Conservation (phyloP, 768 basidiomycete genomes). For the Tephrocybe sp. region DNA sequence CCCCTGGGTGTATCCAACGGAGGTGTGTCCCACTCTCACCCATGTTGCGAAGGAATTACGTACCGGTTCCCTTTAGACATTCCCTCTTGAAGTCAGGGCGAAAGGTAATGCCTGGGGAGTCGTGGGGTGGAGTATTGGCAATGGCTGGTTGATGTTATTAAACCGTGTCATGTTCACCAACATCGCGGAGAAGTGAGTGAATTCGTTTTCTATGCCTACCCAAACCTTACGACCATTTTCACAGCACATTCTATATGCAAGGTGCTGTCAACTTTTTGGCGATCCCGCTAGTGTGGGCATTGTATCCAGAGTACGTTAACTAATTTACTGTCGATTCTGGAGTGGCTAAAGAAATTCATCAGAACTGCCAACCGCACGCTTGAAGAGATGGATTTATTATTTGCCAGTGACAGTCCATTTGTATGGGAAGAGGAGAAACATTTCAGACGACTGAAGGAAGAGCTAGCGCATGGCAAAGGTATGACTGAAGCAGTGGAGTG, state of each 20-base stretch:
- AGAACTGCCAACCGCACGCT: constrained; percentile 38
- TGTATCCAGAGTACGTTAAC: constrained; percentile 39
- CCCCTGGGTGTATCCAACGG: constrained; percentile 34
- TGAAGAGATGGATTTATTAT: constrained; percentile 43
- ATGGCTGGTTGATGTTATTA: constrained; percentile 40
- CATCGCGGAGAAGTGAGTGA: constrained; percentile 34
- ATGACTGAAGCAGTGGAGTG: constrained; percentile 15
- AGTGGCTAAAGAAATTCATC: no score
- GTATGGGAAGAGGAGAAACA: constrained; percentile 42
- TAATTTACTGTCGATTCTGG: neutral
- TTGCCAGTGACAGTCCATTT: constrained; percentile 40
- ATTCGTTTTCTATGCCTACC: neutral
- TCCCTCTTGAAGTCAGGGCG: constrained; percentile 40
- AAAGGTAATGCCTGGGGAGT: constrained; percentile 46
- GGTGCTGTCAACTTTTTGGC: constrained; percentile 39
- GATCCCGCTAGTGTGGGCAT: constrained; percentile 42
- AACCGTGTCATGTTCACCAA: constrained; percentile 42
- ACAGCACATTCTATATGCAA: constrained; percentile 43
- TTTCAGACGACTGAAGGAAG: constrained; percentile 34
- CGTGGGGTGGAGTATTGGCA: constrained; percentile 41
- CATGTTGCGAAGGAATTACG: neutral
- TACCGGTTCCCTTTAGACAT: constrained; percentile 27
- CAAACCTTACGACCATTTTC: neutral
- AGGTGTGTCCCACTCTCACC: constrained; percentile 13
- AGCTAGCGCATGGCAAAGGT: constrained; percentile 21